Evolutionary conservation across 2,329 filamentous ascomycete species (phyloP).

Genomic region (Daldinia sp.): DNA sequence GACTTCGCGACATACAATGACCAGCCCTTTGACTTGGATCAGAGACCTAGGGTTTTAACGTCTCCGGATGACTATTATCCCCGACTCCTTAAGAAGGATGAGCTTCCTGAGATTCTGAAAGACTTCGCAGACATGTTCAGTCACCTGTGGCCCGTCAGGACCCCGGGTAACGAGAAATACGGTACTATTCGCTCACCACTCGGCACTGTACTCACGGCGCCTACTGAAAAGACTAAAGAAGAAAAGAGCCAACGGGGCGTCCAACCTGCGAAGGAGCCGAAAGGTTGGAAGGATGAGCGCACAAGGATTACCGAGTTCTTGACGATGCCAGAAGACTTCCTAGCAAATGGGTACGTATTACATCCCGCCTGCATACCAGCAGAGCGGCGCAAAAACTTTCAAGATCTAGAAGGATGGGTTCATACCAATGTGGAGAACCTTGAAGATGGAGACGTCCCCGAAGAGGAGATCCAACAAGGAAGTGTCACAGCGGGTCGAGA

Average conservation of each 20-base stretch:
- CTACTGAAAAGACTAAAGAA: slow-evolving; percentile 76
- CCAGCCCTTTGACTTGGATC: slow-evolving; percentile 47
- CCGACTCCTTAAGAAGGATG: slow-evolving; percentile 62
- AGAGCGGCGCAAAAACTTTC: slow-evolving; percentile 65
- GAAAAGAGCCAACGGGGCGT: slow-evolving; percentile 71
- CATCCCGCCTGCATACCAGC: slow-evolving; percentile 82
- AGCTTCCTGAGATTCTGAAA: slow-evolving; percentile 66
- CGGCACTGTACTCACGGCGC: slow-evolving; percentile 82
- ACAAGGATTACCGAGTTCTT: slow-evolving; percentile 87
- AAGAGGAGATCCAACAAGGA: slow-evolving; percentile 79
- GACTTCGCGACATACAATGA: slow-evolving; percentile 63
- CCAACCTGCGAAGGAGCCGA: slow-evolving; percentile 71
- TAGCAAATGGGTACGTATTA: slow-evolving; percentile 84
- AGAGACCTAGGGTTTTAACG: slow-evolving; percentile 54
- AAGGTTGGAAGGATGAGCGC: slow-evolving; percentile 77
- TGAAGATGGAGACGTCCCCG: slow-evolving; percentile 75
- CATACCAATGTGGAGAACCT: slow-evolving; percentile 77
- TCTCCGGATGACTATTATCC: slow-evolving; percentile 72
- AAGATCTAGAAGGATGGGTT: slow-evolving; percentile 80
- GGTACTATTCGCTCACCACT: slow-evolving; percentile 88
- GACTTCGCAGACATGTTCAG: slow-evolving; percentile 85
- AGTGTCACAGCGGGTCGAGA: slow-evolving; percentile 86
- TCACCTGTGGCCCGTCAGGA: slow-evolving; percentile 89
- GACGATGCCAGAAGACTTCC: slow-evolving; percentile 76
- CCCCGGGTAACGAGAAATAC: slow-evolving; percentile 85